These are phyloP conservation scores for Ophiostoma sp. DNA, from an alignment of 2,329 filamentous ascomycete genomes.

Conservation along the genomic window DNA sequence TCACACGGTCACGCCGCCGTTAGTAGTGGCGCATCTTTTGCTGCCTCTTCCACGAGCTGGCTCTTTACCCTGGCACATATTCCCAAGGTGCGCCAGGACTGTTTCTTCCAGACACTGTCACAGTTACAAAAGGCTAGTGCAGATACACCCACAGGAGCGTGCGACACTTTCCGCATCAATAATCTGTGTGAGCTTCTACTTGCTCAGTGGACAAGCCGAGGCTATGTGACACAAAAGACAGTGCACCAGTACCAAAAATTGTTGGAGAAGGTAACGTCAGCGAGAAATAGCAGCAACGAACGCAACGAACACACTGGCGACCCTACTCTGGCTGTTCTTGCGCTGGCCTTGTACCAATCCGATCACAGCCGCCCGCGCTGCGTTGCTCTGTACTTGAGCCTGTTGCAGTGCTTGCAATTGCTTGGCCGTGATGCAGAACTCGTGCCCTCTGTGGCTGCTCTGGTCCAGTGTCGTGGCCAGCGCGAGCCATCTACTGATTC, in stretches of 20 bases:
- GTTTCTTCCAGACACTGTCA: slow-evolving; percentile 23
- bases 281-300: no score
- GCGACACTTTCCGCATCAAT: not conserved
- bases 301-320: not conserved
- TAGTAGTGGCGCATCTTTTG: not conserved
- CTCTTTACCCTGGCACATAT: slow-evolving; percentile 25
- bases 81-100: slow-evolving; percentile 25
- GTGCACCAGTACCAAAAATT: not conserved
- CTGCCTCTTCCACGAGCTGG: slow-evolving; percentile 19
- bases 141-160: no score
- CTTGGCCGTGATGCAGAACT: slow-evolving; percentile 19
- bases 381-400: slow-evolving; percentile 22
- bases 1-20: not conserved
- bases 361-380: slow-evolving; percentile 15
- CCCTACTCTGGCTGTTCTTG: slow-evolving; percentile 29
- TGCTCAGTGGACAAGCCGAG: slow-evolving; percentile 32
- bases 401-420: slow-evolving; percentile 19
- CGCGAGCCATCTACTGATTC: not conserved
- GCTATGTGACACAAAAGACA: slow-evolving; percentile 25
- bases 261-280: not conserved
- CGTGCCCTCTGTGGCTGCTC: slow-evolving; percentile 19
- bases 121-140: slow-evolving; percentile 13
- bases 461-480: not conserved
- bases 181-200: slow-evolving; percentile 31
- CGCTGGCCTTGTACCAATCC: slow-evolving; percentile 27